phyloP scores from a whole-genome alignment of 768 basidiomycete species.

The Boletus sp. region DNA sequence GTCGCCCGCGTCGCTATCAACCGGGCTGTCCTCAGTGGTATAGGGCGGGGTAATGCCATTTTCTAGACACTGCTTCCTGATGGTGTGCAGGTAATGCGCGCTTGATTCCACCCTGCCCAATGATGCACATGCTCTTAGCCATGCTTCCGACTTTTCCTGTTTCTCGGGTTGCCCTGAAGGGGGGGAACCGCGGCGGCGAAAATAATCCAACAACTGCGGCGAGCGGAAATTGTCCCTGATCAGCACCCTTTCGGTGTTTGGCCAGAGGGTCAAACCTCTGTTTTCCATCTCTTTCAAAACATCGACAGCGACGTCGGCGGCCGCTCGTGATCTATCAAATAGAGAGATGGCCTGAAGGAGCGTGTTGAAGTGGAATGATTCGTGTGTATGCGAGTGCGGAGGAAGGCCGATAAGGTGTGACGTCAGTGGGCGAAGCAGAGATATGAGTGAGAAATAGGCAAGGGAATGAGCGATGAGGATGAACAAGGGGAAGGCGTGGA shows the following conservation, averaged over 20 bases:
- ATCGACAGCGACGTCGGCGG: constrained; percentile 37
- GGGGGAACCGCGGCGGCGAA: constrained; percentile 28
- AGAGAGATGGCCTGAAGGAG: constrained; percentile 50
- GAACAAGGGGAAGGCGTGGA: constrained; percentile 9
- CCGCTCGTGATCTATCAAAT: constrained; percentile 38
- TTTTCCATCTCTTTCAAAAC: constrained; percentile 48
- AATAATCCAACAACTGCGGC: constrained; percentile 44
- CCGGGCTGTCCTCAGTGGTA: constrained; percentile 4
- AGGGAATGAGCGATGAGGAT: constrained; percentile 42
- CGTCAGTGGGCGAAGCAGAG: constrained; percentile 44
- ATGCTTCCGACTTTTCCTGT: constrained; percentile 11
- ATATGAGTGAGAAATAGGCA: constrained; percentile 45
- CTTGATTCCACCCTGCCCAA: constrained; percentile 38
- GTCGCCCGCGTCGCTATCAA: not conserved
- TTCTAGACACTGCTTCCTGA: constrained; percentile 31
- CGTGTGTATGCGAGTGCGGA: constrained; percentile 9
- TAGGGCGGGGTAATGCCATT: constrained; percentile 21
- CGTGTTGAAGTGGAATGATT: constrained; percentile 45
- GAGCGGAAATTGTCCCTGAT: constrained; percentile 51
- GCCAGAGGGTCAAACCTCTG: constrained; percentile 39
- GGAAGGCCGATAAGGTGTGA: constrained; percentile 38
- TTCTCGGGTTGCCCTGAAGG: not conserved
- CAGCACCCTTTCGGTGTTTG: constrained; percentile 42
- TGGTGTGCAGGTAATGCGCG: constrained; percentile 37
- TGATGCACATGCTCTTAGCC: constrained; percentile 21